These are phyloP conservation scores for Penicillium freii DNA, from an alignment of 2,329 filamentous ascomycete species.

Conservation along the genomic window DNA sequence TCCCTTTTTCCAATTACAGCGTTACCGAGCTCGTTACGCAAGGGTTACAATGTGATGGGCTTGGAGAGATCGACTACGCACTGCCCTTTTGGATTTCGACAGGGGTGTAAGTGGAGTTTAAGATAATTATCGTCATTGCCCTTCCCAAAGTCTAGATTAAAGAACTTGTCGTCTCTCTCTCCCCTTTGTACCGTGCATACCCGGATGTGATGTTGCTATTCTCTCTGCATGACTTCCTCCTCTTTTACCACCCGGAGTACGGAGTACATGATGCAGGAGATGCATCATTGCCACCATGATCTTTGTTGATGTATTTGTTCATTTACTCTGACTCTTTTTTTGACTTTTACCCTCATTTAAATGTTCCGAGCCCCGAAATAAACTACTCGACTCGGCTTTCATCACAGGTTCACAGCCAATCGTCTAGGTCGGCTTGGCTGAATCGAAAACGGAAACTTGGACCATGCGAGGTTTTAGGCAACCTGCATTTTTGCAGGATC, in stretches of 20 bases:
- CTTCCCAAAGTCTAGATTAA: constrained; percentile 19
- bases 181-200: constrained; percentile 22
- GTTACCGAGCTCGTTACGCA: constrained; percentile 21
- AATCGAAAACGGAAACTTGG: not conserved
- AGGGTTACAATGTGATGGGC: constrained; percentile 28
- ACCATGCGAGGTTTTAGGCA: constrained; percentile 1
- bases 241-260: not conserved
- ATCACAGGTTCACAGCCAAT: not conserved
- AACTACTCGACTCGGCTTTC: not conserved
- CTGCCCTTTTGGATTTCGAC: constrained; percentile 13
- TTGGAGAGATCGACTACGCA: constrained; percentile 6
- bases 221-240: constrained; percentile 15
- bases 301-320: not conserved
- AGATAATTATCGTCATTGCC: constrained; percentile 18
- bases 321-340: constrained; percentile 2
- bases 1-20: constrained; percentile 1
- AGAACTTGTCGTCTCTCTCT: not conserved
- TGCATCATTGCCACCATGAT: constrained; percentile 25
- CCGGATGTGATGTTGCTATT: constrained; percentile 14
- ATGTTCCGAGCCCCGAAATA: constrained; percentile 20
- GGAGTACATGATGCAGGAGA: constrained; percentile 29
- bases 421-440: not conserved
- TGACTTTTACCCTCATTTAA: not conserved
- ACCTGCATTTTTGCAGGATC: constrained; percentile 18
- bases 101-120: constrained; percentile 20